Conservation (phyloP, 257 asterid genomes). For the Eustoma russellianum region DNA sequence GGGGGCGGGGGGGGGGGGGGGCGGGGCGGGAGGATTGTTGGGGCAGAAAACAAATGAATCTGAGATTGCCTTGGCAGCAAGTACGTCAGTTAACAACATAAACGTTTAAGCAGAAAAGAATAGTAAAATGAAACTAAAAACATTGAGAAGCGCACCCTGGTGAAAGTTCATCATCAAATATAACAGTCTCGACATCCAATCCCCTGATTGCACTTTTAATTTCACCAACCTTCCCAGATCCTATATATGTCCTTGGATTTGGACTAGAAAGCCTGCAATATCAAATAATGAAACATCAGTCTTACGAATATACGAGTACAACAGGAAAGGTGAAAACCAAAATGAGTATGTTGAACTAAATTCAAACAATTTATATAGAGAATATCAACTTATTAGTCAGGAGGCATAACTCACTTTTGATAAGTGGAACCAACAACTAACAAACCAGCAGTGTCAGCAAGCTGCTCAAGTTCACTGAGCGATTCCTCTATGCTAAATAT, state of each 20-base stretch:
- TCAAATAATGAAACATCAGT: conserved; percentile 14
- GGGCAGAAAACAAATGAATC: conserved; percentile 1
- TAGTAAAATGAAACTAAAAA: background rate
- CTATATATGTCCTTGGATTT: conserved; percentile 89
- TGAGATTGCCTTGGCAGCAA: too few species aligned
- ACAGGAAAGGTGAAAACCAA: background rate
- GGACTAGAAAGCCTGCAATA: conserved; percentile 62
- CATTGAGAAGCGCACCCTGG: conserved; percentile 57
- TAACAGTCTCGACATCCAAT: conserved; percentile 76
- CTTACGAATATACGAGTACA: background rate
- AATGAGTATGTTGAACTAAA: background rate
- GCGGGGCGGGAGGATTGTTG: background rate
- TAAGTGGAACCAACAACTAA: conserved; percentile 77
- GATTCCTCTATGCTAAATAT: conserved; percentile 80
- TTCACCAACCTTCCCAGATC: conserved; percentile 94
- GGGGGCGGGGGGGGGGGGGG: too few species aligned
- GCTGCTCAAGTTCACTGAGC: conserved; percentile 76
- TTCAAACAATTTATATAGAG: background rate
- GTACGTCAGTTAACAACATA: background rate
- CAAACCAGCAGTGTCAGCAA: conserved; percentile 97
- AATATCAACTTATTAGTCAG: background rate
- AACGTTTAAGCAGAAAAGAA: background rate
- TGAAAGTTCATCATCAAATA: conserved; percentile 94
- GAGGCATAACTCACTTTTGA: conserved; percentile 53
- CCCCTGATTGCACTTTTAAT: conserved; percentile 85